Evolutionary conservation across 352 stramenopile genomes (phyloP).

Genomic region (Phytophthora podocarpi): DNA sequence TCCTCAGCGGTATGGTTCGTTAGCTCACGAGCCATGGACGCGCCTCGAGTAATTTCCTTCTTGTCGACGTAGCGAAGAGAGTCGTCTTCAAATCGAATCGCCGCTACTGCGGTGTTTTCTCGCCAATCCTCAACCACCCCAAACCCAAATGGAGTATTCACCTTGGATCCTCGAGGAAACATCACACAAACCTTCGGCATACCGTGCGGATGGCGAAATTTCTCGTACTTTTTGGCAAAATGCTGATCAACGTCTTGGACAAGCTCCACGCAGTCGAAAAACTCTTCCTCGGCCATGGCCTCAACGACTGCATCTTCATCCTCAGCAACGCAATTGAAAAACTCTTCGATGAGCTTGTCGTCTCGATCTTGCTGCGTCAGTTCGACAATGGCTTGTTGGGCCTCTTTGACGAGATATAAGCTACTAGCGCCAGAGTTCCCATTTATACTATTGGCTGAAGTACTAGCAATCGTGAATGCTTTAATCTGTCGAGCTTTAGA

Average conservation of each 20-base stretch:
- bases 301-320: constrained; percentile 61
- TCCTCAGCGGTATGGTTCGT: constrained; percentile 41
- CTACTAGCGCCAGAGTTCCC: background rate
- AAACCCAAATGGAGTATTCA: constrained; percentile 71
- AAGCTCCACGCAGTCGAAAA: constrained; percentile 81
- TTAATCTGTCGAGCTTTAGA: constrained; percentile 41
- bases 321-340: constrained; percentile 69
- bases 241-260: constrained; percentile 53
- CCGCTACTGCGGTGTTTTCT: constrained; percentile 38
- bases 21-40: constrained; percentile 34
- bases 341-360: constrained; percentile 69
- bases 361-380: constrained; percentile 36
- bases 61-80: constrained; percentile 71
- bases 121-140: constrained; percentile 59
- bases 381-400: constrained; percentile 35
- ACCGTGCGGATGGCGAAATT: constrained; percentile 12
- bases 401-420: constrained; percentile 27
- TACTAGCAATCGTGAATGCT: constrained; percentile 22
- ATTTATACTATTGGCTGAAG: constrained; percentile 3
- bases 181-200: constrained; percentile 16
- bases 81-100: constrained; percentile 50
- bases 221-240: constrained; percentile 41
- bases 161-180: constrained; percentile 58
- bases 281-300: constrained; percentile 78
- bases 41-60: constrained; percentile 56